Percentiles rank a stretch among this genome's conserved stretches.
These are phyloP conservation scores for Lactifluus hygrophoroides DNA, from an alignment of 768 basidiomycete species.

Conservation along the genomic window DNA sequence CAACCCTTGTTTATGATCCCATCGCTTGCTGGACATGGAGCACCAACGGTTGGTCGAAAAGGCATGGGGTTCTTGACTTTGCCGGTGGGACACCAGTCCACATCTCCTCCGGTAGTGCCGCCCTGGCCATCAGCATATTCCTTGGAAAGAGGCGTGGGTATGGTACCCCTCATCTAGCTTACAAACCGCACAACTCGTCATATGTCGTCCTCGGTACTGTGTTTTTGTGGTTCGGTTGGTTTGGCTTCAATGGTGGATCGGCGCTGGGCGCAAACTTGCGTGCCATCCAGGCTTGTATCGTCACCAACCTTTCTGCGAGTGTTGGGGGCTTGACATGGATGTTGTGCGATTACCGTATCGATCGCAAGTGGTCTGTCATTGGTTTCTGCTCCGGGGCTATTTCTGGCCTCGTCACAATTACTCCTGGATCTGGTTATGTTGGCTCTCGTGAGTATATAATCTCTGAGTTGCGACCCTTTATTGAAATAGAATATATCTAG, in stretches of 20 bases:
- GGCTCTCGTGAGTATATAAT: slow-evolving; percentile 49
- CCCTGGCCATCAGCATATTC: slow-evolving; percentile 83
- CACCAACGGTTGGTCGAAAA: slow-evolving; percentile 61
- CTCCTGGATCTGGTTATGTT: slow-evolving; percentile 77
- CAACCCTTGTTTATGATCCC: slow-evolving; percentile 83
- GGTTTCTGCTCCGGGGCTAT: slow-evolving; percentile 96
- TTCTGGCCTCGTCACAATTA: slow-evolving; percentile 82
- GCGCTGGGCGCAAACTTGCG: slow-evolving; percentile 85
- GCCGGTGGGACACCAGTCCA: slow-evolving; percentile 97
- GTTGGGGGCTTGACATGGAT: slow-evolving; percentile 91
- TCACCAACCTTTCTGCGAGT: slow-evolving; percentile 86
- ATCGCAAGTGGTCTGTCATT: slow-evolving; percentile 87
- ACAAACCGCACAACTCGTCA: slow-evolving; percentile 90
- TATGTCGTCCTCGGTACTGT: slow-evolving; percentile 92
- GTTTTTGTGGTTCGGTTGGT: slow-evolving; percentile 95
- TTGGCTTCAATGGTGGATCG: slow-evolving; percentile 91
- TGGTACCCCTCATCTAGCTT: slow-evolving; percentile 82
- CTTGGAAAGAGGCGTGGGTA: slow-evolving; percentile 89
- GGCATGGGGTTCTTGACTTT: slow-evolving; percentile 81
- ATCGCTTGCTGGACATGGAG: slow-evolving; percentile 98
- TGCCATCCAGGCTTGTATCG: slow-evolving; percentile 82
- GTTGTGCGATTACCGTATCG: slow-evolving; percentile 90
- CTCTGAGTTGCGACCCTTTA: not conserved
- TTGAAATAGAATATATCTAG: slow-evolving; percentile 27
- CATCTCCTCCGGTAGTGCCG: slow-evolving; percentile 88